These are phyloP conservation scores for Adansonia gregorii DNA, from an alignment of 441 rosid species.

Conservation along the genomic window DNA sequence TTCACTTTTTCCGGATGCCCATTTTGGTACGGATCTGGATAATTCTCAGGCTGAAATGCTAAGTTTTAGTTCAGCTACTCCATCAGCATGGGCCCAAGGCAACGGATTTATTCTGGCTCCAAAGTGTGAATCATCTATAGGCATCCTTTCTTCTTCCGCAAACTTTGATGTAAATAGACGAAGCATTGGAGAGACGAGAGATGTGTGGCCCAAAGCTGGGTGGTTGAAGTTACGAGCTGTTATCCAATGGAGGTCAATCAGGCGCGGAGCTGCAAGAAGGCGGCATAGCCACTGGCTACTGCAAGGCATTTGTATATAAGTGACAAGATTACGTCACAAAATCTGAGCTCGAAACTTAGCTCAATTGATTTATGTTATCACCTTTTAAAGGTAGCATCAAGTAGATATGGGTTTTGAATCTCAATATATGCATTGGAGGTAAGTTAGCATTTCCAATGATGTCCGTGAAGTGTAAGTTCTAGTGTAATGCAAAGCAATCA, in stretches of 20 bases:
- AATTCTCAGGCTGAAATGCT: slow-evolving; percentile 30
- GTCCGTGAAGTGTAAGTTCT: too few relatives aligned
- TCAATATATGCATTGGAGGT: too few relatives aligned
- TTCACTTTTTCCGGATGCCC: slow-evolving; percentile 2
- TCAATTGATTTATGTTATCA: not conserved
- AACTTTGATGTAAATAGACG: slow-evolving; percentile 17
- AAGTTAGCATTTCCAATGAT: too few relatives aligned
- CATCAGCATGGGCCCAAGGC: slow-evolving; percentile 31
- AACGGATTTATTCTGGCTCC: slow-evolving; percentile 24
- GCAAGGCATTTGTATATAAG: slow-evolving; percentile 37
- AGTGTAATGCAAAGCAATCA: too few relatives aligned
- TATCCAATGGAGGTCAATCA: slow-evolving; percentile 37
- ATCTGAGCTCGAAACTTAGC: not conserved
- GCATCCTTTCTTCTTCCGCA: slow-evolving; percentile 32
- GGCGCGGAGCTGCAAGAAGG: slow-evolving; percentile 21
- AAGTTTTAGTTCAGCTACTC: slow-evolving; percentile 25
- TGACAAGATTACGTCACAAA: not conserved
- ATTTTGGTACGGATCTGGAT: slow-evolving; percentile 14
- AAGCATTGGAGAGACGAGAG: slow-evolving; percentile 33
- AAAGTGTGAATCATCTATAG: slow-evolving; percentile 23
- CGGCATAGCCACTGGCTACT: slow-evolving; percentile 30
- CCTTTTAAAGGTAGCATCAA: too few relatives aligned
- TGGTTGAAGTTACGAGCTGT: slow-evolving; percentile 77
- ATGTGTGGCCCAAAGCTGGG: slow-evolving; percentile 40
- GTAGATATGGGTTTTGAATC: too few relatives aligned